These are phyloP conservation scores for Blepharisma undulans DNA, from an alignment of 169 alveolate species.

Conservation along the genomic window DNA sequence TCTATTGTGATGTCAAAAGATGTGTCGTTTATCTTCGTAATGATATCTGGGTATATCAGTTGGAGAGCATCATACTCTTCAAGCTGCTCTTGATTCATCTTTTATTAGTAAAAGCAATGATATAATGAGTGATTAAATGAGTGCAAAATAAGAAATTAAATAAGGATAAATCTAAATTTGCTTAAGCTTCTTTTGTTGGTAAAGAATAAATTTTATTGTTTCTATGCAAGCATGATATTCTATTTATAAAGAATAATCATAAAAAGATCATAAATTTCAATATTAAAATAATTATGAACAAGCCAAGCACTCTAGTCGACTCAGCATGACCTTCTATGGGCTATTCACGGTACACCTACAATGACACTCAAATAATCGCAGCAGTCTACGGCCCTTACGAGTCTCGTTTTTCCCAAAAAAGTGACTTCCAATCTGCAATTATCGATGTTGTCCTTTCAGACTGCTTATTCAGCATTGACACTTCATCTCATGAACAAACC, in stretches of 20 bases:
- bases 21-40: not conserved
- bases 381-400: conserved; percentile 13
- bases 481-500: not conserved
- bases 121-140: not conserved
- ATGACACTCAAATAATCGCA: not conserved
- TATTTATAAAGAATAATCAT: not conserved
- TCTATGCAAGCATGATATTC: too few relatives aligned
- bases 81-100: not conserved
- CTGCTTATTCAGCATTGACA: not conserved
- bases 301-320: conserved; percentile 9
- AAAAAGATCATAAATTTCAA: not conserved
- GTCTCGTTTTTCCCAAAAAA: not conserved
- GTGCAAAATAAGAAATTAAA: not conserved
- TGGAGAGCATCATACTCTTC: not conserved
- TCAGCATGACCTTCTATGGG: not conserved
- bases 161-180: too few relatives aligned
- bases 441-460: conserved; percentile 21
- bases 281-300: not conserved
- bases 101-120: not conserved
- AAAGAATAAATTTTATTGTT: too few relatives aligned
- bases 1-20: not conserved
- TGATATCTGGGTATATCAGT: not conserved
- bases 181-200: too few relatives aligned
- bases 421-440: not conserved
- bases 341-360: not conserved